A percentile compares a stretch with the other conserved stretches of the same genome.
These are phyloP conservation scores for Tetrapisispora pingtungensis DNA, from an alignment of 805 yeast species.

Conservation along the genomic window DNA sequence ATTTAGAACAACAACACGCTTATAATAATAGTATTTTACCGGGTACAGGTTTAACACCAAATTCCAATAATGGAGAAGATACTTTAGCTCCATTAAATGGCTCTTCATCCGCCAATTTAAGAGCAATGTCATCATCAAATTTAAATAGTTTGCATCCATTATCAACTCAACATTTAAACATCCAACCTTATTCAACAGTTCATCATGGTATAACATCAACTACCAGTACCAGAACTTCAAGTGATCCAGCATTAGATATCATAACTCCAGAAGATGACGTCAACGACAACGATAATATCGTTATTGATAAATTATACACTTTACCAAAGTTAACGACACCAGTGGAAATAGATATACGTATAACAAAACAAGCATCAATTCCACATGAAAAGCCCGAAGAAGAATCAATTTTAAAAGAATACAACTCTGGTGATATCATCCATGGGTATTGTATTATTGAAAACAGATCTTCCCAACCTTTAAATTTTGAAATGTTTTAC, in stretches of 20 bases:
- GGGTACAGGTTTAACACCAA: not conserved
- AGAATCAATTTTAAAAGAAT: slow-evolving; percentile 41
- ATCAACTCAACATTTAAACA: slow-evolving; percentile 9
- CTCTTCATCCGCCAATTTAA: not conserved
- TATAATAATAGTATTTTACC: not conserved
- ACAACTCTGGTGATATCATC: slow-evolving; percentile 56
- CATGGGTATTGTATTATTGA: slow-evolving; percentile 48
- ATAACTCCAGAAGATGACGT: slow-evolving; percentile 25
- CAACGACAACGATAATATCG: slow-evolving; percentile 35
- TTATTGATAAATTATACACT: slow-evolving; percentile 42
- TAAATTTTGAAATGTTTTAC: slow-evolving; percentile 54
- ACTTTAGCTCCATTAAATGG: not conserved
- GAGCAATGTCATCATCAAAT: slow-evolving; percentile 5
- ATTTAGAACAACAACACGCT: not conserved
- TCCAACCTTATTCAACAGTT: slow-evolving; percentile 3
- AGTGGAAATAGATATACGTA: slow-evolving; percentile 38
- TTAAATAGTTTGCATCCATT: slow-evolving; percentile 5
- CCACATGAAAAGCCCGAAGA: slow-evolving; percentile 39
- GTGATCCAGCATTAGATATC: not conserved
- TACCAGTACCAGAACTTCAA: not conserved
- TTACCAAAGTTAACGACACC: slow-evolving; percentile 39
- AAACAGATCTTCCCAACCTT: slow-evolving; percentile 36
- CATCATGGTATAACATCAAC: not conserved
- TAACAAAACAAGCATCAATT: slow-evolving; percentile 41
- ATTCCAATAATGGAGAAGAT: slow-evolving; percentile 1